Evolutionary conservation across 768 basidiomycete species (phyloP).

Genomic region (Russula vinacea): DNA sequence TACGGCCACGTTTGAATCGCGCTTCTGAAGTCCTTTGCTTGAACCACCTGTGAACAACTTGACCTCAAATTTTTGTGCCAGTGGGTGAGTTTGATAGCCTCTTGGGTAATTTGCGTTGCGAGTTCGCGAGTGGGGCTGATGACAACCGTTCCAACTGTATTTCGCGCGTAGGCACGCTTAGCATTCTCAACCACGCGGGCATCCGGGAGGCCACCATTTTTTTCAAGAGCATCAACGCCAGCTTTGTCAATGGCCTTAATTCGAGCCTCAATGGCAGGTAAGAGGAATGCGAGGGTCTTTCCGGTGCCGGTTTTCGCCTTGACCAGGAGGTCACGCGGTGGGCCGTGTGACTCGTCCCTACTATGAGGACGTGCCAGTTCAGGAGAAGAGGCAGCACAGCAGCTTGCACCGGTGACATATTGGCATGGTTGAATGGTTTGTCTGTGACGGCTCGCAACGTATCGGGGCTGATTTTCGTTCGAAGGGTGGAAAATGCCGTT

Average conservation of each 20-base stretch:
- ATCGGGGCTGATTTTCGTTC: constrained; percentile 37
- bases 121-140: constrained; percentile 89
- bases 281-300: constrained; percentile 84
- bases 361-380: constrained; percentile 55
- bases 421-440: constrained; percentile 60
- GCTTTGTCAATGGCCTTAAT: constrained; percentile 52
- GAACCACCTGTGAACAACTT: constrained; percentile 76
- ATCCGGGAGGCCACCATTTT: constrained; percentile 43
- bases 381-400: constrained; percentile 77
- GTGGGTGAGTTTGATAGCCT: constrained; percentile 63
- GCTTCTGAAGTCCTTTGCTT: constrained; percentile 61
- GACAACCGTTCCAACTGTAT: constrained; percentile 67
- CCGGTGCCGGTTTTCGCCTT: constrained; percentile 88
- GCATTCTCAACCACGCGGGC: constrained; percentile 36
- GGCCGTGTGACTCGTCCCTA: constrained; percentile 31
- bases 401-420: constrained; percentile 81
- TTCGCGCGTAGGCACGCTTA: constrained; percentile 41
- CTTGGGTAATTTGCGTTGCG: constrained; percentile 84
- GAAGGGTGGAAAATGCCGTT: constrained; percentile 36
- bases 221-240: constrained; percentile 41
- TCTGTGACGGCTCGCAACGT: constrained; percentile 57
- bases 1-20: constrained; percentile 60
- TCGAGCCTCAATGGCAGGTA: constrained; percentile 81
- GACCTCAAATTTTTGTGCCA: constrained; percentile 64
- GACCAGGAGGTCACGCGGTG: constrained; percentile 69